Conservation (phyloP, 2,329 filamentous ascomycete species). For the Aspergillus puulaauensis region DNA sequence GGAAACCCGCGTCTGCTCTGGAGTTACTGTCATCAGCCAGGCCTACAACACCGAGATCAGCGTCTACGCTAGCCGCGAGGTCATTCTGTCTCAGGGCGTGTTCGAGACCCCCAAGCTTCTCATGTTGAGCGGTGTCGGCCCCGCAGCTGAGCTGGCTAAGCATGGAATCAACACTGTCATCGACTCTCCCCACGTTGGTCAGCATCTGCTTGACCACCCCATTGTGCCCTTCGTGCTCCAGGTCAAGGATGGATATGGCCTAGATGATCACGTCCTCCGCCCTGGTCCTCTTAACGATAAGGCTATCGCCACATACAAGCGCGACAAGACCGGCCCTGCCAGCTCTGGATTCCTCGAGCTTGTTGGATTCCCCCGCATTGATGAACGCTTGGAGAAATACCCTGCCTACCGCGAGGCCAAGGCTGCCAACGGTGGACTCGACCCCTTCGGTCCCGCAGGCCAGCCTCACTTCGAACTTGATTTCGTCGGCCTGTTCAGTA, state of each 20-base stretch:
- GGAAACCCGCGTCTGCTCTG: conserved; percentile 38
- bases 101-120: conserved; percentile 55
- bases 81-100: conserved; percentile 49
- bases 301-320: conserved; percentile 39
- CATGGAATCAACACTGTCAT: conserved; percentile 33
- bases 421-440: conserved; percentile 40
- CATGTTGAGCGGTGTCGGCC: conserved; percentile 51
- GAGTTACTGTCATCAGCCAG: conserved; percentile 49
- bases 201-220: conserved; percentile 40
- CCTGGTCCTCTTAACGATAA: conserved; percentile 29
- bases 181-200: conserved; percentile 29
- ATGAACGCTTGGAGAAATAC: conserved; percentile 32
- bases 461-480: conserved; percentile 64
- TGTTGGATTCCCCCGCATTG: conserved; percentile 48
- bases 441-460: conserved; percentile 57
- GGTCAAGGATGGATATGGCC: conserved; percentile 43
- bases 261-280: conserved; percentile 43
- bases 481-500: conserved; percentile 60
- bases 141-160: conserved; percentile 39
- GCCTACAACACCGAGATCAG: conserved; percentile 41
- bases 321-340: conserved; percentile 41
- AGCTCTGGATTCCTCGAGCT: conserved; percentile 49
- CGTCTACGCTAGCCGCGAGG: conserved; percentile 52
- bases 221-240: conserved; percentile 43
- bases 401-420: conserved; percentile 50